phyloP scores from a whole-genome alignment of 1,139 yeast genomes.

The Sugiyamaella neomexicana region DNA sequence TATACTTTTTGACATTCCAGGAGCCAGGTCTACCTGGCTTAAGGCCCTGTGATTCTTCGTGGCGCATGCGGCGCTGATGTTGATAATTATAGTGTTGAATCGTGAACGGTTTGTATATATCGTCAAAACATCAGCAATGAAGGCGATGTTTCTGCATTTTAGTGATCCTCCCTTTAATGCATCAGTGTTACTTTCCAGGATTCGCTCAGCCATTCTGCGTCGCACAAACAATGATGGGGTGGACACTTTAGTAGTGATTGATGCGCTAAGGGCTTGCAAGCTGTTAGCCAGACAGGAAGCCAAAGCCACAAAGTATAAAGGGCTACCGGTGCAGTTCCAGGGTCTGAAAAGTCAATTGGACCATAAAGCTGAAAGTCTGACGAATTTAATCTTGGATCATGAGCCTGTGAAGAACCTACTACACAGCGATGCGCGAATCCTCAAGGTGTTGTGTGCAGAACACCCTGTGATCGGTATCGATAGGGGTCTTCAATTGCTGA shows the following conservation, averaged over 20 bases:
- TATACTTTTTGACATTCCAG: neutral
- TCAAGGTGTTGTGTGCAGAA: conserved; percentile 5
- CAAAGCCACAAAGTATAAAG: neutral
- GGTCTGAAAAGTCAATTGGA: conserved; percentile 2
- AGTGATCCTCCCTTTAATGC: conserved; percentile 21
- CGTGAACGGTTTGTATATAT: too few relatives aligned
- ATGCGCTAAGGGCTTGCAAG: conserved; percentile 20
- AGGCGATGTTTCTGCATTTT: conserved; percentile 19
- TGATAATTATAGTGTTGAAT: neutral
- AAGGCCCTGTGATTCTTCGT: too few relatives aligned
- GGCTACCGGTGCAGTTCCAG: conserved; percentile 8
- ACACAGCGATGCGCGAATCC: neutral
- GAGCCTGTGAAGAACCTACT: conserved; percentile 9
- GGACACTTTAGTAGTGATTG: conserved; percentile 7
- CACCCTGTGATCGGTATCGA: conserved; percentile 5
- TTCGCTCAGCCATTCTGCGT: conserved; percentile 10
- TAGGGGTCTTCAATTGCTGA: neutral
- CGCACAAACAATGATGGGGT: neutral
- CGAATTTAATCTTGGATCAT: conserved; percentile 7
- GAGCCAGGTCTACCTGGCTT: too few relatives aligned
- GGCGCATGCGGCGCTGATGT: conserved; percentile 2
- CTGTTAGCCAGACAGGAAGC: conserved; percentile 13
- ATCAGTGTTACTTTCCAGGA: conserved; percentile 11
- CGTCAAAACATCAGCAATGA: neutral
- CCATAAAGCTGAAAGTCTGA: conserved; percentile 4